These are phyloP conservation scores for Mallotus repandus DNA, from an alignment of 441 rosid genomes.

Conservation along the genomic window DNA sequence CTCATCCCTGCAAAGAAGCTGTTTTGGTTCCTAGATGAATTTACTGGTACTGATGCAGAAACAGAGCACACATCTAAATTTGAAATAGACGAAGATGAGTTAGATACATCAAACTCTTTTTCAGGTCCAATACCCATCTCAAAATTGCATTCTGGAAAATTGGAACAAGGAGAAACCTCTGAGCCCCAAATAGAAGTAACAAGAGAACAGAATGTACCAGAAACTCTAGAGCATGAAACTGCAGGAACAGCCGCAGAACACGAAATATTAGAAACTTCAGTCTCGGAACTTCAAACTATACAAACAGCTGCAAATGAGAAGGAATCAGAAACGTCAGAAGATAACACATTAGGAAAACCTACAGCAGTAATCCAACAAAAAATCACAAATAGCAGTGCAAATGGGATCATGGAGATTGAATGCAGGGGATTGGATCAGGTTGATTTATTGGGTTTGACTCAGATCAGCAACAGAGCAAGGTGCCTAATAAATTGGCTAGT, in stretches of 20 bases:
- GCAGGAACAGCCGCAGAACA: conserved; percentile 10
- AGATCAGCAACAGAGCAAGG: conserved; percentile 64
- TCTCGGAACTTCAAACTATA: too few relatives aligned
- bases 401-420: conserved; percentile 30
- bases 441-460: conserved; percentile 60
- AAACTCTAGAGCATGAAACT: conserved; percentile 23
- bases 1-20: conserved; percentile 54
- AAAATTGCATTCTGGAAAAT: conserved; percentile 18
- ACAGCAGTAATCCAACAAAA: not conserved
- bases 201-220: not conserved
- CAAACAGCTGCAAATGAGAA: conserved; percentile 9
- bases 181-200: conserved; percentile 19
- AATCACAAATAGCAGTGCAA: conserved; percentile 5
- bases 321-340: conserved; percentile 23
- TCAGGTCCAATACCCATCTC: conserved; percentile 38
- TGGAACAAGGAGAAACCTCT: conserved; percentile 34
- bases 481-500: conserved; percentile 90
- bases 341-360: conserved; percentile 17
- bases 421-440: conserved; percentile 76
- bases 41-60: conserved; percentile 37
- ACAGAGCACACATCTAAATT: conserved; percentile 21
- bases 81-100: conserved; percentile 26
- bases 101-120: conserved; percentile 38
- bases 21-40: conserved; percentile 35
- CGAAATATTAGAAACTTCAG: conserved; percentile 14